Evolutionary conservation across 805 yeast species (phyloP).

Genomic region (Starmerella apis): DNA sequence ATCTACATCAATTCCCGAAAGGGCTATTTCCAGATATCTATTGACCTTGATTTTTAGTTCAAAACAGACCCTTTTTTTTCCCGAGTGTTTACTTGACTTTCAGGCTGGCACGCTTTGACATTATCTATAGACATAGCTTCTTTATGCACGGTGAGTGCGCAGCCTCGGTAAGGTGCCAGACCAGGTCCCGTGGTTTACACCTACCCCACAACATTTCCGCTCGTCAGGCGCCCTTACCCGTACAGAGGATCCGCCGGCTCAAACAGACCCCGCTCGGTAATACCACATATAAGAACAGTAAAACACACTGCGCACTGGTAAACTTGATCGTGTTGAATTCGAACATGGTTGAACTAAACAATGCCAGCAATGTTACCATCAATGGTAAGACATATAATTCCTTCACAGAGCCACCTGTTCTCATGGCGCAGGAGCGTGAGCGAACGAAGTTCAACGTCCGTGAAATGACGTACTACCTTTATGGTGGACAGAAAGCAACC

Average conservation of each 20-base stretch:
- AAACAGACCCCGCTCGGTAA: constrained; percentile 7
- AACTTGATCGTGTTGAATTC: not conserved
- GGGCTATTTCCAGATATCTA: too few relatives aligned
- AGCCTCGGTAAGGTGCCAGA: constrained; percentile 2
- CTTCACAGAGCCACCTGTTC: constrained; percentile 32
- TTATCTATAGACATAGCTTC: not conserved
- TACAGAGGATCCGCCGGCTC: constrained; percentile 1
- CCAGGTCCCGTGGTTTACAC: constrained; percentile 1
- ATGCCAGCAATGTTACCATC: constrained; percentile 20
- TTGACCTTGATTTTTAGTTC: too few relatives aligned
- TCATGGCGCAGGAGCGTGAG: constrained; percentile 35
- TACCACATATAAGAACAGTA: not conserved
- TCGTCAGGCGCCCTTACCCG: constrained; percentile 1
- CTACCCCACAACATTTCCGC: constrained; percentile 9
- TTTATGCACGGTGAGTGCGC: not conserved
- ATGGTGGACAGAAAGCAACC: constrained; percentile 35
- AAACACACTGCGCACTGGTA: not conserved
- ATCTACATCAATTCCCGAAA: too few relatives aligned
- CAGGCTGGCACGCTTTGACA: not conserved
- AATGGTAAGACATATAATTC: constrained; percentile 25
- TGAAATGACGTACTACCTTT: constrained; percentile 36
- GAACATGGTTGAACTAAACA: constrained; percentile 7
- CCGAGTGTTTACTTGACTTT: not conserved
- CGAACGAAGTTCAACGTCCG: constrained; percentile 32
- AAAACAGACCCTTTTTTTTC: not conserved